Evolutionary conservation across 352 stramenopile genomes (phyloP).

Genomic region (Albugo candida): DNA sequence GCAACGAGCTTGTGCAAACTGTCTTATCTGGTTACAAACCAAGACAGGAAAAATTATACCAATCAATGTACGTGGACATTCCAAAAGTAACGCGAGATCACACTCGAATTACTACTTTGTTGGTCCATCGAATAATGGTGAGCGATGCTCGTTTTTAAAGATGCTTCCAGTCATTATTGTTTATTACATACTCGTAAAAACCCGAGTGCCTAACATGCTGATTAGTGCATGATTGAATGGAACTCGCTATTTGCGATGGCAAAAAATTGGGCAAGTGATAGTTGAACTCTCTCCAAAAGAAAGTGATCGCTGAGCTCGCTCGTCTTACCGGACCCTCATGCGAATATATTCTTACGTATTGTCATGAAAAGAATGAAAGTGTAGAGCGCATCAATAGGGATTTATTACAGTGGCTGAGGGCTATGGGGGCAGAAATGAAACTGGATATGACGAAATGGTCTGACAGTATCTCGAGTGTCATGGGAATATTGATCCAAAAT

Average conservation of each 20-base stretch:
- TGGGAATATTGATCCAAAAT: constrained; percentile 14
- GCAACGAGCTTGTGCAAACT: too few species aligned
- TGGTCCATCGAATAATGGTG: too few species aligned
- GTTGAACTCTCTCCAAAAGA: constrained; percentile 15
- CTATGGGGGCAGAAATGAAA: background rate
- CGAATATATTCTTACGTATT: constrained; percentile 5
- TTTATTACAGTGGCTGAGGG: constrained; percentile 11
- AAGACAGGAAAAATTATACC: too few species aligned
- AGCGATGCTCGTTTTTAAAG: too few species aligned
- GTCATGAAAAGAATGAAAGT: constrained; percentile 15
- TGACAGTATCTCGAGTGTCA: background rate
- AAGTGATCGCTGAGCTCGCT: constrained; percentile 8
- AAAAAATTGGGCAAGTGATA: constrained; percentile 8
- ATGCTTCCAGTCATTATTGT: too few species aligned
- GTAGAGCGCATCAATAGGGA: constrained; percentile 14
- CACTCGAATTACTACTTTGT: too few species aligned
- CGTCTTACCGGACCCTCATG: background rate
- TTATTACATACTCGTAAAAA: too few species aligned
- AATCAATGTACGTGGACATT: too few species aligned
- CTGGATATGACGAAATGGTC: background rate
- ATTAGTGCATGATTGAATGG: too few species aligned
- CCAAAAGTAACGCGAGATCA: too few species aligned
- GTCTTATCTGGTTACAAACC: too few species aligned
- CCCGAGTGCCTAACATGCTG: too few species aligned
- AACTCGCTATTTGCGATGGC: constrained; percentile 9